phyloP scores from a whole-genome alignment of 176 grass and related monocot genomes.

The Lolium rigidum region DNA sequence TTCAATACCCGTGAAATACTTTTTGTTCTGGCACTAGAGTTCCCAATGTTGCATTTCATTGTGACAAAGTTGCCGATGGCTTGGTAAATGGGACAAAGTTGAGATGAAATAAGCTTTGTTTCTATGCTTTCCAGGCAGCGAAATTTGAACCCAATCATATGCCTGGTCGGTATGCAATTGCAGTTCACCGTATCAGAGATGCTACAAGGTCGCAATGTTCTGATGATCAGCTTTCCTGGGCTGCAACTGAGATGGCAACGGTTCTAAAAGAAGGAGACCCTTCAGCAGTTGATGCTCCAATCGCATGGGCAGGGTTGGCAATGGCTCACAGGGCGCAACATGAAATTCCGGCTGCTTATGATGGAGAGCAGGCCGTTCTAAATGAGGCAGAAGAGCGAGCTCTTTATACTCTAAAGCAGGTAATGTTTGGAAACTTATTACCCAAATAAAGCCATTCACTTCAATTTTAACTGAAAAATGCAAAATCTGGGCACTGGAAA shows the following conservation, averaged over 20 bases:
- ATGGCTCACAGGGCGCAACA: slow-evolving; percentile 91
- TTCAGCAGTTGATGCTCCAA: slow-evolving; percentile 81
- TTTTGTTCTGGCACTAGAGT: slow-evolving; percentile 17
- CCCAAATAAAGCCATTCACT: not conserved
- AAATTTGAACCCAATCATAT: slow-evolving; percentile 96
- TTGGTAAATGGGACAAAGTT: slow-evolving; percentile 3
- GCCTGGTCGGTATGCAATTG: slow-evolving; percentile 91
- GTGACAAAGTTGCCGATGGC: not conserved
- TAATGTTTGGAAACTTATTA: slow-evolving; percentile 42
- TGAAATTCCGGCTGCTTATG: slow-evolving; percentile 81
- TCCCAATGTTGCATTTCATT: not conserved
- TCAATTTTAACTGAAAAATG: slow-evolving; percentile 26
- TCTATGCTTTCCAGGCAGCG: slow-evolving; percentile 66
- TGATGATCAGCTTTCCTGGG: slow-evolving; percentile 90
- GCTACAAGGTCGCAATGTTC: slow-evolving; percentile 73
- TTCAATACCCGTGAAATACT: not conserved
- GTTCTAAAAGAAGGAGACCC: slow-evolving; percentile 94
- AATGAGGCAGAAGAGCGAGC: slow-evolving; percentile 81
- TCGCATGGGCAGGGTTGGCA: slow-evolving; percentile 92
- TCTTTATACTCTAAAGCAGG: slow-evolving; percentile 86
- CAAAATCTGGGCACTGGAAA: slow-evolving; percentile 29
- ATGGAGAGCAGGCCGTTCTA: slow-evolving; percentile 56
- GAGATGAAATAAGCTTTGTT: slow-evolving; percentile 4
- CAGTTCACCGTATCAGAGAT: slow-evolving; percentile 95
- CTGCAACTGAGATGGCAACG: slow-evolving; percentile 88